Conservation (phyloP, 176 grass and related monocot genomes). For the Oryza nivara region DNA sequence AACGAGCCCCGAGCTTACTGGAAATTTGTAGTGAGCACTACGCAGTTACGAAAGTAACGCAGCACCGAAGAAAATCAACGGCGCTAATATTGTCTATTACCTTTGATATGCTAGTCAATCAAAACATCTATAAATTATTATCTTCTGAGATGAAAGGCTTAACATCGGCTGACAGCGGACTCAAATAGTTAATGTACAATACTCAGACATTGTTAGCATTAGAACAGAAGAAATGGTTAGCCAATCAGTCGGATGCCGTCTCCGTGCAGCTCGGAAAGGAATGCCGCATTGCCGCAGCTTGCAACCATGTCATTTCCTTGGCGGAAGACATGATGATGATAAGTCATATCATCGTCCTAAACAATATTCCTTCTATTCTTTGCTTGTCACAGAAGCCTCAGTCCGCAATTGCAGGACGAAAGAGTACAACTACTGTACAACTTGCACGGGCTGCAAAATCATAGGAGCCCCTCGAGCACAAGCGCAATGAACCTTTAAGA, state of each 20-base stretch:
- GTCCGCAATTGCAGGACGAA: slow-evolving; percentile 19
- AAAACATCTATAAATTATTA: not conserved
- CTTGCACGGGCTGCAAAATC: not conserved
- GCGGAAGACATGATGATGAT: not conserved
- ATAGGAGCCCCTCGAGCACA: not conserved
- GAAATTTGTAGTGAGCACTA: no score
- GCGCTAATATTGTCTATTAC: not conserved
- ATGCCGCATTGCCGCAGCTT: not conserved
- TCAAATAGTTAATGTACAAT: slow-evolving; percentile 37
- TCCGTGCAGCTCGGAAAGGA: slow-evolving; percentile 8
- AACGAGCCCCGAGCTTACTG: not conserved
- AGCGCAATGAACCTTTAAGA: slow-evolving; percentile 13
- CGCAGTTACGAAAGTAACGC: no score
- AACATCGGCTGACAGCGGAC: not conserved
- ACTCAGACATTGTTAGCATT: slow-evolving; percentile 15
- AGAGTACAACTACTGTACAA: slow-evolving; percentile 43
- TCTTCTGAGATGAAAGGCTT: no score
- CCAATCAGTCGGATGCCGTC: slow-evolving; percentile 32
- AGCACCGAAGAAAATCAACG: no score
- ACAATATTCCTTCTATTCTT: slow-evolving; percentile 7
- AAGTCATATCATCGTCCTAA: slow-evolving; percentile 14
- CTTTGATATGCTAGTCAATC: not conserved
- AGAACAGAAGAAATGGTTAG: slow-evolving; percentile 38
- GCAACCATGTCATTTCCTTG: slow-evolving; percentile 13
- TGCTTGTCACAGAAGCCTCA: slow-evolving; percentile 31